These are phyloP conservation scores for Dioszegia aurantiaca DNA, from an alignment of 768 basidiomycete species.

Conservation along the genomic window DNA sequence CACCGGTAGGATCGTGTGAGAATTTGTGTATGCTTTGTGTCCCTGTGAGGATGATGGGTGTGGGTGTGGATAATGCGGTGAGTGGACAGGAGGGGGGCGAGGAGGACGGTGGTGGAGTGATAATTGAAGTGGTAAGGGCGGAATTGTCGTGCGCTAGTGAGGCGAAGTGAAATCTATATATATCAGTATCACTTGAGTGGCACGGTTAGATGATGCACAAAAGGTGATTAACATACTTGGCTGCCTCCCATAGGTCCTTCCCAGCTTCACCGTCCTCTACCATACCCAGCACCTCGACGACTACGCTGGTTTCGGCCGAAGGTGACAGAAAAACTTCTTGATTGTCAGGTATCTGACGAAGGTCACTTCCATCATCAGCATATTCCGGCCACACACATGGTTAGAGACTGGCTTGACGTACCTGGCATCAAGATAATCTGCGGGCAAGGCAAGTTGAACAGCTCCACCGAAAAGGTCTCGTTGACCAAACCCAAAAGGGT, in stretches of 20 bases:
- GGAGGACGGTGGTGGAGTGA: slow-evolving; percentile 53
- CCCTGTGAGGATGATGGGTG: slow-evolving; percentile 64
- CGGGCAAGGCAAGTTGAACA: slow-evolving; percentile 64
- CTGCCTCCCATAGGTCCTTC: slow-evolving; percentile 62
- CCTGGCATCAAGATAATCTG: slow-evolving; percentile 76
- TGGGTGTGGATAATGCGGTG: slow-evolving; percentile 51
- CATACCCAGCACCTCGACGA: slow-evolving; percentile 77
- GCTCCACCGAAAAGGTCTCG: slow-evolving; percentile 78
- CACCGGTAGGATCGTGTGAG: slow-evolving; percentile 43
- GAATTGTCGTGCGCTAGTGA: slow-evolving; percentile 88
- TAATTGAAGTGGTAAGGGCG: slow-evolving; percentile 60
- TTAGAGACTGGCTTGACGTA: slow-evolving; percentile 55
- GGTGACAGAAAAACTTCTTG: slow-evolving; percentile 88
- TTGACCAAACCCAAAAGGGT: no score
- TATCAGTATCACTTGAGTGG: slow-evolving; percentile 13
- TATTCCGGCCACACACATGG: neutral
- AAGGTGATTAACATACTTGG: slow-evolving; percentile 66
- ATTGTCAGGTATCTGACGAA: slow-evolving; percentile 86
- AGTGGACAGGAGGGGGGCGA: slow-evolving; percentile 42
- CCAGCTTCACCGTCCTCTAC: slow-evolving; percentile 58
- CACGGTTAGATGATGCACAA: slow-evolving; percentile 31
- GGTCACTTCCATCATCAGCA: slow-evolving; percentile 54
- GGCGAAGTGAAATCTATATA: slow-evolving; percentile 77
- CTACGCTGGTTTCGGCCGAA: slow-evolving; percentile 66
- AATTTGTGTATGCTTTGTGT: slow-evolving; percentile 74